Base-by-base conservation (phyloP, 306 rosid genomes). In the Echinosophora koreensis region DNA sequence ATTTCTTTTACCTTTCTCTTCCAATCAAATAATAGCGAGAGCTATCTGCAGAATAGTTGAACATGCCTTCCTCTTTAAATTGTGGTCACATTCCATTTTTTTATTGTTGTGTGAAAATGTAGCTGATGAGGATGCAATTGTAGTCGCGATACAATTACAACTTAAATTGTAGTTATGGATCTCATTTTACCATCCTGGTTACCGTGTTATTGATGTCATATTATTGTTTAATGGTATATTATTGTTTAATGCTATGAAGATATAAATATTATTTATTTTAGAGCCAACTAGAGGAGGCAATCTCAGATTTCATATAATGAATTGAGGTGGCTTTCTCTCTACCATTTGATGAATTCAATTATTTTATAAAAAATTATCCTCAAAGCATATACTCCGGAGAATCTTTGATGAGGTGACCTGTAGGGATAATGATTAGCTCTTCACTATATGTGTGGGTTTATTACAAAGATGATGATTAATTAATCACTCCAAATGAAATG, bases 391-490 rank as follows among this genome's bases (percentile, higher is more conserved):
- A 34, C 8, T 5, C 27, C 8, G 34, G 50, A 49, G 54, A 30
- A 8, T 41, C 15, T 9, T 41, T 39, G 15, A 8, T n/a, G 74
- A 38, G 46, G 44, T 50, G 14, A 44, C 51, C 60, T 71, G 78
- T 6, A 18, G 6, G 42, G 49, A 38, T 63, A 44, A 37, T 37
- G 44, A 13, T 17, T 13, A 35, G 8, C 17, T 28, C 16, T 66
- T 62, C 17, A 11, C 4, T 64, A 22, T 22, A 22, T 22, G 22
- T 22, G 22, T 22, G 22, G 22, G 22, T 22, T 22, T 22, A 6
- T 50, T 22, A 57, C 4, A 46, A 67, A 69, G 14, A 22, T 6
- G 10, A 47, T 69, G 44, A 34, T 58, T 69, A 13, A 35, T 62
- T 77, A 56, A 22, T 77, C 38, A 18, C 30, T 57, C 9, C 49